Conservation (phyloP, 768 basidiomycete species). For the Panellus pusillus region DNA sequence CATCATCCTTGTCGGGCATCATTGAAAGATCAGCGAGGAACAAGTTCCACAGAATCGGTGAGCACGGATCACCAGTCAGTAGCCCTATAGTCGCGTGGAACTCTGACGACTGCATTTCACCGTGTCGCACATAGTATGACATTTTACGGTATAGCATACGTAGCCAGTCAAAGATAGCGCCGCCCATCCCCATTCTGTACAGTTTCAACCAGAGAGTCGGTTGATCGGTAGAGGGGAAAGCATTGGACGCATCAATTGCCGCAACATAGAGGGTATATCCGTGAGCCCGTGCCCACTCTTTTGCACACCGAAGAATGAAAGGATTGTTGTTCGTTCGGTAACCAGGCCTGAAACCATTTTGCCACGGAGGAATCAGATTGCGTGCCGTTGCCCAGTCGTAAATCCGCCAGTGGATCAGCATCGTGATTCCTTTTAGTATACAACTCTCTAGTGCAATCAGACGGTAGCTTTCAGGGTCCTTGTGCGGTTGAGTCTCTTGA, state of each 20-base stretch:
- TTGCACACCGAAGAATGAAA: background rate
- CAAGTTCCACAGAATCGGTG: background rate
- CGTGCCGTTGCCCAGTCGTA: background rate
- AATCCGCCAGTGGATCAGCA: background rate
- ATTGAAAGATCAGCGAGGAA: background rate
- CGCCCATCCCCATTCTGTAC: background rate
- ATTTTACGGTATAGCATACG: background rate
- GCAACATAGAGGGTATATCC: background rate
- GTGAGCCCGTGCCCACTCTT: background rate
- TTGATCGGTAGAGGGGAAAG: background rate
- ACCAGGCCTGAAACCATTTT: background rate
- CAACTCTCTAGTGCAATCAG: slow-evolving; percentile 28
- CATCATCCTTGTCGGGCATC: background rate
- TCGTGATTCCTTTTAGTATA: background rate
- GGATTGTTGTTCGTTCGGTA: background rate
- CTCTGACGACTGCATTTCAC: background rate
- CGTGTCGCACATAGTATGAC: background rate
- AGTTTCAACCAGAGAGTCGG: background rate
- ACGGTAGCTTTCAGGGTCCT: slow-evolving; percentile 24
- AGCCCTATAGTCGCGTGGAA: no score
- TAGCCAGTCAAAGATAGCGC: background rate
- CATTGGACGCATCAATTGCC: background rate
- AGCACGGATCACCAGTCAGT: background rate
- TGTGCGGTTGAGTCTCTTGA: background rate
- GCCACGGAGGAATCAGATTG: background rate